Evolutionary conservation across 768 basidiomycete species (phyloP).

Genomic region (Infundibulicybe gibba): DNA sequence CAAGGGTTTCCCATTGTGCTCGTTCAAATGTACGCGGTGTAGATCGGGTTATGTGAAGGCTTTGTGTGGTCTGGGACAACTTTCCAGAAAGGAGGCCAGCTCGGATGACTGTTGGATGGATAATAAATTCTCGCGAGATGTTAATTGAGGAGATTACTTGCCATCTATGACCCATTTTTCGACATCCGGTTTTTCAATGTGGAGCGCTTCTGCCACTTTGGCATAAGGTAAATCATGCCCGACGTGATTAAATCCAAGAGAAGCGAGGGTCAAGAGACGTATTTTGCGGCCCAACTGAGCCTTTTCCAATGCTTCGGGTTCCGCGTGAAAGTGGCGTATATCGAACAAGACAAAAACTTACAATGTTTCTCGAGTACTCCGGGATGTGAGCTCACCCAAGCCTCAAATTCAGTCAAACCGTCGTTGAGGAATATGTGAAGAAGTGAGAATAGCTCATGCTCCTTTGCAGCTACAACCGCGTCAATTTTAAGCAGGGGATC

Average conservation of each 20-base stretch:
- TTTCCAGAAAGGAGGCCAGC: conserved; percentile 76
- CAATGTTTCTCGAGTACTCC: conserved; percentile 53
- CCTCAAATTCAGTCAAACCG: conserved; percentile 56
- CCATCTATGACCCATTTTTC: conserved; percentile 90
- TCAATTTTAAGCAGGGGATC: conserved; percentile 78
- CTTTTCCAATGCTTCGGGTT: conserved; percentile 47
- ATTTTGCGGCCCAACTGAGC: conserved; percentile 74
- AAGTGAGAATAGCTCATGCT: conserved; percentile 71
- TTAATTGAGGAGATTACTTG: conserved; percentile 23
- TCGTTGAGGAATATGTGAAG: conserved; percentile 70
- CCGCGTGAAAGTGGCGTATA: conserved; percentile 4
- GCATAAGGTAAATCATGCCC: conserved; percentile 72
- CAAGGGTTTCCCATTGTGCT: conserved; percentile 77
- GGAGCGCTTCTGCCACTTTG: conserved; percentile 61
- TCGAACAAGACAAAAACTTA: conserved; percentile 25
- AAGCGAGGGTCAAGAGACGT: conserved; percentile 69
- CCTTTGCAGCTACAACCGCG: conserved; percentile 59
- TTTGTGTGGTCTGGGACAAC: conserved; percentile 77
- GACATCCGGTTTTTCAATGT: conserved; percentile 62
- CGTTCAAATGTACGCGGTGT: conserved; percentile 73
- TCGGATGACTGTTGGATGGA: conserved; percentile 60
- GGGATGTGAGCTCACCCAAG: conserved; percentile 55
- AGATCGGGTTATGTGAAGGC: conserved; percentile 68
- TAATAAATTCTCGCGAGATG: conserved; percentile 3
- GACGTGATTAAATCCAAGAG: conserved; percentile 73